A percentile compares a stretch with the other conserved stretches of the same genome.
Evolutionary conservation across 768 basidiomycete genomes (phyloP).

Genomic region (Terana coerulea): DNA sequence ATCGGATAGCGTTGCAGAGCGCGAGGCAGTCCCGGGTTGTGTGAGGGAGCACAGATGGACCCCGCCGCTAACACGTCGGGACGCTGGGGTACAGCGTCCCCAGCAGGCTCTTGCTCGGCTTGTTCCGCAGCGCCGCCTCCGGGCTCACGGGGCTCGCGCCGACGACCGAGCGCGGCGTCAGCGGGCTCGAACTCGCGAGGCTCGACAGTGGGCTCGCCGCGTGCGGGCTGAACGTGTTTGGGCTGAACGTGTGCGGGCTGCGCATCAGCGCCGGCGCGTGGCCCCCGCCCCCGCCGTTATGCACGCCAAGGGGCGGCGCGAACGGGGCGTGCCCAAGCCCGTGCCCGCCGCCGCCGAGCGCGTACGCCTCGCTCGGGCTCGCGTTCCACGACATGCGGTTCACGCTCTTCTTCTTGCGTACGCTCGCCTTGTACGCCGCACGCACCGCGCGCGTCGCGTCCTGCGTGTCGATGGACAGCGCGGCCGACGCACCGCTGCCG

Average conservation of each 20-base stretch:
- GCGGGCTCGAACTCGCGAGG: neutral
- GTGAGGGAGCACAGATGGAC: too few species aligned
- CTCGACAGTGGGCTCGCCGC: slow-evolving; percentile 1
- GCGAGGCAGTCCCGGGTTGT: too few species aligned
- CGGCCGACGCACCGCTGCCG: slow-evolving; percentile 7
- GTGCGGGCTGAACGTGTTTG: neutral
- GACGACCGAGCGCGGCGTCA: slow-evolving; percentile 1
- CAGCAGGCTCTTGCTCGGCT: too few species aligned
- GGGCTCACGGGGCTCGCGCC: slow-evolving; percentile 8
- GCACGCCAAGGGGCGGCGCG: neutral
- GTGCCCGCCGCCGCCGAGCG: neutral
- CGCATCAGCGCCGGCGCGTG: neutral
- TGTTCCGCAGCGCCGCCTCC: neutral
- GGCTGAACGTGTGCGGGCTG: neutral
- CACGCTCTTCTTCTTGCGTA: slow-evolving; percentile 41
- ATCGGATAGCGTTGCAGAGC: too few species aligned
- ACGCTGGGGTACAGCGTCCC: too few species aligned
- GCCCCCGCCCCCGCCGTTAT: neutral
- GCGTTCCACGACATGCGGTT: slow-evolving; percentile 50
- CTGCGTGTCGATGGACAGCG: slow-evolving; percentile 13
- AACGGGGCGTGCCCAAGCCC: neutral
- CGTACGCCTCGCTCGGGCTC: slow-evolving; percentile 13
- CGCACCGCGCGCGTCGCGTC: slow-evolving; percentile 42
- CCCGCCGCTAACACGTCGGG: too few species aligned
- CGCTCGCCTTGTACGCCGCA: slow-evolving; percentile 48